phyloP scores from a whole-genome alignment of 75 land plant genomes.

The Larix kaempferi region DNA sequence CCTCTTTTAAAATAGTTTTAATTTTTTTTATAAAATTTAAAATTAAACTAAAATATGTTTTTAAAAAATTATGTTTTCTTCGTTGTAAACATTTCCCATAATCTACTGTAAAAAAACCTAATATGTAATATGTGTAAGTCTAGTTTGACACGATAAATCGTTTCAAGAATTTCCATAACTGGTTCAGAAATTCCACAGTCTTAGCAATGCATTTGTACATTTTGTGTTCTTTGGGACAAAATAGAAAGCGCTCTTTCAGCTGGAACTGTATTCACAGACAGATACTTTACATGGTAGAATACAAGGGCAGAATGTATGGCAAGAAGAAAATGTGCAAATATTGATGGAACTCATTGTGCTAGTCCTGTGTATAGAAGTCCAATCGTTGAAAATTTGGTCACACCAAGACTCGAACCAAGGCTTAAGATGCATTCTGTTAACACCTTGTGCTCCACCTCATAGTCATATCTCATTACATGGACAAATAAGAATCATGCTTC shows the following conservation, averaged over 20 bases:
- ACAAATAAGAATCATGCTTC: conserved; percentile 32
- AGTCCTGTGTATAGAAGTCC: conserved; percentile 66
- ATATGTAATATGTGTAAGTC: not conserved
- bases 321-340: conserved; percentile 53
- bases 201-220: conserved; percentile 58
- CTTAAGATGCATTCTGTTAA: conserved; percentile 20
- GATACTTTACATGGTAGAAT: conserved; percentile 49
- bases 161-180: conserved; percentile 33
- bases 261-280: conserved; percentile 51
- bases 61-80: too few relatives aligned
- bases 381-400: conserved; percentile 42
- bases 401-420: conserved; percentile 18
- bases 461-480: conserved; percentile 26
- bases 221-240: conserved; percentile 29
- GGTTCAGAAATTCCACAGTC: conserved; percentile 28
- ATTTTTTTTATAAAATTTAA: too few relatives aligned
- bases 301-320: conserved; percentile 55
- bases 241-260: conserved; percentile 48
- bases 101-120: too few relatives aligned
- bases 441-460: conserved; percentile 49
- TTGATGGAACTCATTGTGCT: conserved; percentile 59
- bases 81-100: too few relatives aligned
- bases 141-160: conserved; percentile 22
- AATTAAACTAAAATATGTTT: too few relatives aligned
- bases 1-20: too few relatives aligned